Evolutionary conservation across 495 filamentous ascomycete genomes (phyloP).

Genomic region (Viridothelium virens): DNA sequence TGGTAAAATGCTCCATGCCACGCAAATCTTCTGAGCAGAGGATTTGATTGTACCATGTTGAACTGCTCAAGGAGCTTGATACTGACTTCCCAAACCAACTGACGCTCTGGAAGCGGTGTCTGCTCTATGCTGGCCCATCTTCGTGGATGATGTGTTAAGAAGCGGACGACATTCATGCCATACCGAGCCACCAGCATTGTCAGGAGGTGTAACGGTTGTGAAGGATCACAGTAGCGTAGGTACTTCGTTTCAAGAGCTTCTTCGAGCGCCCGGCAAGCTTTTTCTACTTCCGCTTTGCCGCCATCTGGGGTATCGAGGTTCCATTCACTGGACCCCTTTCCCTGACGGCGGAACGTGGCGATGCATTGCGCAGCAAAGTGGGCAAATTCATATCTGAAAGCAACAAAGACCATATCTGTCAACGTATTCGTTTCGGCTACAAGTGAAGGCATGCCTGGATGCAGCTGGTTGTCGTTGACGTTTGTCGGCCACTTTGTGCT

Average conservation of each 20-base stretch:
- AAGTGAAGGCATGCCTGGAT: conserved; percentile 14
- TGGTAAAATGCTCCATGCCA: conserved; percentile 26
- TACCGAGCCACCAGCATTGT: conserved; percentile 23
- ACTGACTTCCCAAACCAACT: conserved; percentile 25
- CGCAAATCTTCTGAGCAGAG: conserved; percentile 25
- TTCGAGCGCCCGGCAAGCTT: conserved; percentile 23
- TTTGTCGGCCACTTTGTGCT: conserved; percentile 18
- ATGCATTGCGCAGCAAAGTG: conserved; percentile 23
- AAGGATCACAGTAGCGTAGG: conserved; percentile 31
- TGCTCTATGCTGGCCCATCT: conserved; percentile 27
- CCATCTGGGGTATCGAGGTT: conserved; percentile 2
- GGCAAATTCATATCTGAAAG: conserved; percentile 18
- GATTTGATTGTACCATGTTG: conserved; percentile 30
- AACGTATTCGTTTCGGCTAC: neutral
- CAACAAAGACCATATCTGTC: conserved; percentile 23
- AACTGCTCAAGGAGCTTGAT: conserved; percentile 29
- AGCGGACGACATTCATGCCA: conserved; percentile 21
- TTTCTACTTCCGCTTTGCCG: conserved; percentile 20
- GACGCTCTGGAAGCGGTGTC: conserved; percentile 21
- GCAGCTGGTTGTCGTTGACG: conserved; percentile 21
- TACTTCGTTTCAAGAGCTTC: conserved; percentile 28
- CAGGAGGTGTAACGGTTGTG: conserved; percentile 31
- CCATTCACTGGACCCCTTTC: conserved; percentile 21
- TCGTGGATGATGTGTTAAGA: conserved; percentile 28
- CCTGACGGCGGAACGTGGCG: conserved; percentile 23